Percentiles rank a stretch among this genome's conserved stretches.
These are phyloP conservation scores for Elsinoe australis DNA, from an alignment of 2,329 filamentous ascomycete species.

Conservation along the genomic window DNA sequence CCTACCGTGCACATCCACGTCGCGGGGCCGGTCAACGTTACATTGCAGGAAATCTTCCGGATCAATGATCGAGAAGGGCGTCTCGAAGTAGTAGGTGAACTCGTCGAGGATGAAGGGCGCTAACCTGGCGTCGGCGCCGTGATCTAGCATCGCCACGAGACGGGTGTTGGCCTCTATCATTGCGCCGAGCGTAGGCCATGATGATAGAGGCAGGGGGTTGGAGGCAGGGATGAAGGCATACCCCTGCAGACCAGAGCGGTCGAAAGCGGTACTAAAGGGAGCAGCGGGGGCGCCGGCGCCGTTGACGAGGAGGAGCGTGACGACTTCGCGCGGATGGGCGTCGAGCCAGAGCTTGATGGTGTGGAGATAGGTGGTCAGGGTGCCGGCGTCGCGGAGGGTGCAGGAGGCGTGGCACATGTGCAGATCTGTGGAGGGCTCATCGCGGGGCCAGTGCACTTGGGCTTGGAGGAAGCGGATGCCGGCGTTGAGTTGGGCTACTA, in stretches of 20 bases:
- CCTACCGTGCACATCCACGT: constrained; percentile 32
- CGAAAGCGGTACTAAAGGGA: constrained; percentile 42
- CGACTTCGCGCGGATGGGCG: constrained; percentile 62
- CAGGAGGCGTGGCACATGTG: constrained; percentile 63
- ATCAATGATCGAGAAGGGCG: constrained; percentile 37
- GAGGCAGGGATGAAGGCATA: constrained; percentile 35
- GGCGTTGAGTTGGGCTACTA: constrained; percentile 55
- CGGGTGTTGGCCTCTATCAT: constrained; percentile 37
- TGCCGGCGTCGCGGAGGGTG: constrained; percentile 59
- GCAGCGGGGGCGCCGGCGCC: constrained; percentile 46
- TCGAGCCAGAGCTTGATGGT: constrained; percentile 63
- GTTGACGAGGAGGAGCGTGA: constrained; percentile 68
- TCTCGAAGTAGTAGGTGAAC: constrained; percentile 41
- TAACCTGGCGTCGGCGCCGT: constrained; percentile 32
- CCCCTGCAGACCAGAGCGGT: constrained; percentile 44
- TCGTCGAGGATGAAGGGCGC: constrained; percentile 34
- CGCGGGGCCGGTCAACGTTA: constrained; percentile 38
- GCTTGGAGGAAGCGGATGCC: constrained; percentile 66
- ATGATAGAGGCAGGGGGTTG: constrained; percentile 27
- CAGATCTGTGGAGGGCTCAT: constrained; percentile 31
- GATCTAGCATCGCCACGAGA: constrained; percentile 40
- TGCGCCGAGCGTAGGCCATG: constrained; percentile 39
- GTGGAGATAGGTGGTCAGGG: constrained; percentile 55
- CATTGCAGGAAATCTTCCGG: constrained; percentile 35
- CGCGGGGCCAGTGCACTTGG: constrained; percentile 61